Base-by-base conservation (phyloP, 1,284 basidiomycete species). In the Taiwanofungus camphoratus region DNA sequence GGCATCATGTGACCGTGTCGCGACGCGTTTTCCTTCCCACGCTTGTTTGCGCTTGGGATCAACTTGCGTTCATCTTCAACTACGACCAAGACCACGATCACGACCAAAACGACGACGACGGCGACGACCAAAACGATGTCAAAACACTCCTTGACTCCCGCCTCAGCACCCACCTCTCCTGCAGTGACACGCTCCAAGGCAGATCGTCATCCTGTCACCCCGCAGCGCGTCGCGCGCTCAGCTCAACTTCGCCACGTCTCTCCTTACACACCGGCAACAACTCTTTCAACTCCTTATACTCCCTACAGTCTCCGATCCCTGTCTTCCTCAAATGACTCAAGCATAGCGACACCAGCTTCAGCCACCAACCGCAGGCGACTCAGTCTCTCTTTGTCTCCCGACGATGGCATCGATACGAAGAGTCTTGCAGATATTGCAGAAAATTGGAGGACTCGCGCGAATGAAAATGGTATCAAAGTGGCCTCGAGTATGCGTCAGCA, bases 391-490 rank as follows among this genome's bases (percentile, higher is more conserved):
- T 42, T 60, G 22, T 62, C 63, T 4, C 64, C 64, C 7, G 61
- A 64, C 42, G 51, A 56, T 36, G 53, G 52, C 34, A 49, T 56
- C 29, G 51, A 55, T 26, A 50, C 46, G 42, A 59, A 58, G 44
- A 59, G 55, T 39, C 66, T 77, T 21, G 74, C 76, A n/a, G 77
- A 83, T 60, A 70, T 78, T 38, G 71, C 79, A 8, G 71, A 74
- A 21, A 85, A 77, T 57, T 88, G 86, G 86, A 74, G 84, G 43
- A 77, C 74, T 26, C 71, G 82, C 36, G 80, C 84, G 26, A 79
- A 69, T 44, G 78, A 82, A 55, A 80, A 84, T 52, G 82, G 81
- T 24, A 86, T 85, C 51, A 79, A 74, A 58, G 79, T 84, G 42
- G 65, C 73, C 31, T 65, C 67, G 13, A 52, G 57, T 21, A 73